phyloP scores from a whole-genome alignment of 768 basidiomycete species.

The Lentinula guzmanii region DNA sequence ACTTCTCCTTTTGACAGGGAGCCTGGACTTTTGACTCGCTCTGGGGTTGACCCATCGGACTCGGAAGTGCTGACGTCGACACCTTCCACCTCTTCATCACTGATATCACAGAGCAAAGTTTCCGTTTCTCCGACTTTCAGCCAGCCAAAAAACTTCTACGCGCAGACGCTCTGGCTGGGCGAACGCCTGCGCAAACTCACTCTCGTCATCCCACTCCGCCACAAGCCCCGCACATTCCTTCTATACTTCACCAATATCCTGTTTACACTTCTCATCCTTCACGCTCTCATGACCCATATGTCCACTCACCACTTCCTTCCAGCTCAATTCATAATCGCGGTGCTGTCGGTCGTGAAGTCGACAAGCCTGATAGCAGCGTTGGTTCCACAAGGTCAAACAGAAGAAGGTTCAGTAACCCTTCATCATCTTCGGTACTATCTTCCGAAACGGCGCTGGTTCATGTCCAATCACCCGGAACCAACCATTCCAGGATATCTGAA shows the following conservation, averaged over 20 bases:
- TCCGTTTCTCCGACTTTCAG: conserved; percentile 20
- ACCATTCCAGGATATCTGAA: not conserved
- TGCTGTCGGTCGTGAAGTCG: not conserved
- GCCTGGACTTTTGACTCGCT: not conserved
- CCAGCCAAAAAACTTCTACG: conserved; percentile 66
- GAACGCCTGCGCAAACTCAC: conserved; percentile 51
- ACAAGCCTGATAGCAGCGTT: not conserved
- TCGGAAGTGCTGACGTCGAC: not conserved
- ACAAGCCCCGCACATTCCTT: not conserved
- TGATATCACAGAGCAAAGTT: conserved; percentile 28
- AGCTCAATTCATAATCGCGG: not conserved
- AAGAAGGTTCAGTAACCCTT: not conserved
- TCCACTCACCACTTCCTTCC: not conserved
- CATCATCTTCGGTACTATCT: not conserved
- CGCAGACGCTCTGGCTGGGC: conserved; percentile 77
- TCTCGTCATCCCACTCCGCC: not conserved
- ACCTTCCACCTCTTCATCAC: conserved; percentile 28
- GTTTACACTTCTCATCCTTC: not conserved
- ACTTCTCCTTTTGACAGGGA: conserved; percentile 5
- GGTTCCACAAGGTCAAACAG: not conserved
- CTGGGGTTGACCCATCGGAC: not conserved
- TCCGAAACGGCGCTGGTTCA: not conserved
- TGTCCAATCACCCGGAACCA: not conserved
- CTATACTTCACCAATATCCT: not conserved
- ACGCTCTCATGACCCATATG: not conserved